Evolutionary conservation across 371 early-diverging fungal species (phyloP).

Genomic region (Nematocida sp.): DNA sequence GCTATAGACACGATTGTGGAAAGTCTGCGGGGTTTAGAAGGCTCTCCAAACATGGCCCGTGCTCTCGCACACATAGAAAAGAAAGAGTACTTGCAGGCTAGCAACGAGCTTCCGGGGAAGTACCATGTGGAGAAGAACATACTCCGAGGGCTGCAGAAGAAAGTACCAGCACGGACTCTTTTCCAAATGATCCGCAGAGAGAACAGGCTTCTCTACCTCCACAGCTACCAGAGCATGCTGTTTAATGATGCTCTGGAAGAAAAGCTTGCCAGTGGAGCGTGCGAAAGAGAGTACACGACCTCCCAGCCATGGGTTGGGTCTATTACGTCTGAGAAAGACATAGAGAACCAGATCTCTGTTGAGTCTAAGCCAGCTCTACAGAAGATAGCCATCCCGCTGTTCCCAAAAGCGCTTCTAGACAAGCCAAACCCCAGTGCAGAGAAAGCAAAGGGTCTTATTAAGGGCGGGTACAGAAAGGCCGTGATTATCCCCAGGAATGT

Average conservation of each 20-base stretch:
- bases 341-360: not conserved
- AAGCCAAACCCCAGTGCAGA: not conserved
- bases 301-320: slow-evolving; percentile 5
- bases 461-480: slow-evolving; percentile 42
- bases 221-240: slow-evolving; percentile 86
- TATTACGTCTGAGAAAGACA: slow-evolving; percentile 6
- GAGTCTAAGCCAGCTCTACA: not conserved
- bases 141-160: slow-evolving; percentile 26
- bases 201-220: slow-evolving; percentile 79
- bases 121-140: slow-evolving; percentile 51
- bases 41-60: not conserved
- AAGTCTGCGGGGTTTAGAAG: not conserved
- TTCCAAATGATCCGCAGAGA: slow-evolving; percentile 67
- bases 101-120: slow-evolving; percentile 16
- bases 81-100: slow-evolving; percentile 6
- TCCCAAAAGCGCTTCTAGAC: slow-evolving; percentile 1
- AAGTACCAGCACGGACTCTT: slow-evolving; percentile 45
- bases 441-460: not conserved
- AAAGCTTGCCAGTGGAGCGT: slow-evolving; percentile 71
- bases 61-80: slow-evolving; percentile 28
- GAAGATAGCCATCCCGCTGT: slow-evolving; percentile 9
- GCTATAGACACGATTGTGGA: slow-evolving; percentile 56
- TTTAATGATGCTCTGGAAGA: slow-evolving; percentile 81
- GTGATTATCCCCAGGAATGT: slow-evolving; percentile 29
- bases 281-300: slow-evolving; percentile 16